Percentiles rank a stretch among this genome's conserved stretches.
Conservation (phyloP, 2,329 filamentous ascomycete species). For the Periconia macrospinosa region DNA sequence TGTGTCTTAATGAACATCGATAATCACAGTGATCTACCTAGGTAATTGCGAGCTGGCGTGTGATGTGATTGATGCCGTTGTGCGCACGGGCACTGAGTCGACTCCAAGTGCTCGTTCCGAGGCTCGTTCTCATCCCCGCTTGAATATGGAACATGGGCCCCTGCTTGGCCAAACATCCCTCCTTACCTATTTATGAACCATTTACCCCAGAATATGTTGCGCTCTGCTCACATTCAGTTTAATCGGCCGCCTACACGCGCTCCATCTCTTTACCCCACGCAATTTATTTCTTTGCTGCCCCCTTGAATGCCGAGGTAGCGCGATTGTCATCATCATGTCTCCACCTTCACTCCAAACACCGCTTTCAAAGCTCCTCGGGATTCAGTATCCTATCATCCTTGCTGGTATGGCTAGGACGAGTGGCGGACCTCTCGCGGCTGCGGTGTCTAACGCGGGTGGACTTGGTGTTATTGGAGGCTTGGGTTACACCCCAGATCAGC, state of each 20-base stretch:
- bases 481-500: constrained; percentile 62
- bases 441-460: constrained; percentile 77
- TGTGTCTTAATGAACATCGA: too few relatives aligned
- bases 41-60: too few relatives aligned
- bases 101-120: not conserved
- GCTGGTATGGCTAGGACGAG: constrained; percentile 87
- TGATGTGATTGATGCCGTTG: not conserved
- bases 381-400: constrained; percentile 86
- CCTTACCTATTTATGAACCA: constrained; percentile 25
- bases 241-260: not conserved
- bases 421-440: constrained; percentile 43
- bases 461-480: constrained; percentile 61
- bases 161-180: constrained; percentile 8
- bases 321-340: constrained; percentile 27
- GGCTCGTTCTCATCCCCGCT: constrained; percentile 16
- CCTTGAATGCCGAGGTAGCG: not conserved
- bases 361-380: constrained; percentile 66
- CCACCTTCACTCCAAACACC: constrained; percentile 40
- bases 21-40: too few relatives aligned
- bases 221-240: not conserved
- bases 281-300: not conserved
- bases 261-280: not conserved
- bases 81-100: not conserved
- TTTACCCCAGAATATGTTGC: constrained; percentile 18
- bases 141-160: constrained; percentile 7